These are phyloP conservation scores for Talaromyces proteolyticus DNA, from an alignment of 495 filamentous ascomycete species.

Conservation along the genomic window DNA sequence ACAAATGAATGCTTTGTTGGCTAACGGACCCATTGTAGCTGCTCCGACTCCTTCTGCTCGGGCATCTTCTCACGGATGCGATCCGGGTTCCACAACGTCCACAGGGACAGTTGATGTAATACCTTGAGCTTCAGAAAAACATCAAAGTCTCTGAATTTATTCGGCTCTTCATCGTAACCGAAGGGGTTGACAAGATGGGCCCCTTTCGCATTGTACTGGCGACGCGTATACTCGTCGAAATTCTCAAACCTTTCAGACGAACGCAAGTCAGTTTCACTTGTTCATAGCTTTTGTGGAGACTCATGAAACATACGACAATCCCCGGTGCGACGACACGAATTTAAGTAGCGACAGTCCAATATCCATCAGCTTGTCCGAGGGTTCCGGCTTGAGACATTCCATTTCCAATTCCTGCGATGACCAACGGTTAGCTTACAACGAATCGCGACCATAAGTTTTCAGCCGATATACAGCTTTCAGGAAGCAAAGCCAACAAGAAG, in stretches of 20 bases:
- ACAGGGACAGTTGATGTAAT: conserved; percentile 83
- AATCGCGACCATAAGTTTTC: too few relatives aligned
- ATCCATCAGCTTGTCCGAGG: conserved; percentile 65
- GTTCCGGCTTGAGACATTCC: conserved; percentile 73
- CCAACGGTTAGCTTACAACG: conserved; percentile 8
- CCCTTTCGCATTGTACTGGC: conserved; percentile 82
- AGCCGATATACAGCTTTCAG: too few relatives aligned
- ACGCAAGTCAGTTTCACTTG: conserved; percentile 1
- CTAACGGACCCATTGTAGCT: conserved; percentile 71
- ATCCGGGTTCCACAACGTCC: conserved; percentile 83
- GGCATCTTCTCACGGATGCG: conserved; percentile 81
- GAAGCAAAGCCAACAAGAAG: too few relatives aligned
- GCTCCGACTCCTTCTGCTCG: conserved; percentile 73
- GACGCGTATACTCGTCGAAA: conserved; percentile 90
- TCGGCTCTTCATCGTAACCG: conserved; percentile 66
- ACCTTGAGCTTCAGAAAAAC: conserved; percentile 82
- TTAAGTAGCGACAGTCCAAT: conserved; percentile 89
- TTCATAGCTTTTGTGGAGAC: background rate
- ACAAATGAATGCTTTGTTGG: background rate
- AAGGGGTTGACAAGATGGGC: conserved; percentile 75
- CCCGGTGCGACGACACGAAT: conserved; percentile 88
- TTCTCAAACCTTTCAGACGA: conserved; percentile 60
- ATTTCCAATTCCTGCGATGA: conserved; percentile 71
- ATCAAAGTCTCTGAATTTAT: conserved; percentile 75
- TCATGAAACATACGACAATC: conserved; percentile 65